A percentile compares a stretch with the other conserved stretches of the same genome.
Evolutionary conservation across 2,329 filamentous ascomycete genomes (phyloP).

Genomic region (Ceratocystis alfenasii): DNA sequence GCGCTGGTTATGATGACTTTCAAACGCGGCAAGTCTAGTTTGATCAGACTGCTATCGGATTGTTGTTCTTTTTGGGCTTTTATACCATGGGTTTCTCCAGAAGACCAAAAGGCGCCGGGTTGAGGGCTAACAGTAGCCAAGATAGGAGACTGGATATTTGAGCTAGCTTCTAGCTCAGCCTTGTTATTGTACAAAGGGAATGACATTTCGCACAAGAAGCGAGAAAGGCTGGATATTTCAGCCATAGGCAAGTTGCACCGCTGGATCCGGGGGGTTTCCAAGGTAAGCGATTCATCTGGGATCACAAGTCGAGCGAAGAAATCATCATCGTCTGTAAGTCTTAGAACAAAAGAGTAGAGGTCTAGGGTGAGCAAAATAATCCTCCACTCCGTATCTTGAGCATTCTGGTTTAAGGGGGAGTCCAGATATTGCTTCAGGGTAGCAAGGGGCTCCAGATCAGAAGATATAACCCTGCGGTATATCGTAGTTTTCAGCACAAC

Average conservation of each 20-base stretch:
- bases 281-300: constrained; percentile 25
- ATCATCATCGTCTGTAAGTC: constrained; percentile 92
- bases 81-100: not conserved
- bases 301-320: constrained; percentile 56
- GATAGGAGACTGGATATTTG: not conserved
- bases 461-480: constrained; percentile 21
- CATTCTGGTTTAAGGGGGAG: not conserved
- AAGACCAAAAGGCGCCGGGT: not conserved
- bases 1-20: constrained; percentile 68
- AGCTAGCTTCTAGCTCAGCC: constrained; percentile 36
- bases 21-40: constrained; percentile 61
- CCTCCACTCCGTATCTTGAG: constrained; percentile 58
- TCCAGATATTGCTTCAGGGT: constrained; percentile 12
- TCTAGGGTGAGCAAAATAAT: constrained; percentile 84
- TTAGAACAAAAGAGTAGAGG: constrained; percentile 81
- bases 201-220: constrained; percentile 80
- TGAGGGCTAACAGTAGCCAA: not conserved
- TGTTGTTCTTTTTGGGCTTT: constrained; percentile 22
- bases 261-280: constrained; percentile 38
- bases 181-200: constrained; percentile 83
- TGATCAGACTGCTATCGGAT: constrained; percentile 11
- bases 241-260: constrained; percentile 56
- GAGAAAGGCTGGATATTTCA: constrained; percentile 62
- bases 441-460: constrained; percentile 3
- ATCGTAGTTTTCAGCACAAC: constrained; percentile 36